A percentile compares a stretch with the other conserved stretches of the same genome.
Evolutionary conservation across 768 basidiomycete species (phyloP).

Genomic region (Epithele typhae): DNA sequence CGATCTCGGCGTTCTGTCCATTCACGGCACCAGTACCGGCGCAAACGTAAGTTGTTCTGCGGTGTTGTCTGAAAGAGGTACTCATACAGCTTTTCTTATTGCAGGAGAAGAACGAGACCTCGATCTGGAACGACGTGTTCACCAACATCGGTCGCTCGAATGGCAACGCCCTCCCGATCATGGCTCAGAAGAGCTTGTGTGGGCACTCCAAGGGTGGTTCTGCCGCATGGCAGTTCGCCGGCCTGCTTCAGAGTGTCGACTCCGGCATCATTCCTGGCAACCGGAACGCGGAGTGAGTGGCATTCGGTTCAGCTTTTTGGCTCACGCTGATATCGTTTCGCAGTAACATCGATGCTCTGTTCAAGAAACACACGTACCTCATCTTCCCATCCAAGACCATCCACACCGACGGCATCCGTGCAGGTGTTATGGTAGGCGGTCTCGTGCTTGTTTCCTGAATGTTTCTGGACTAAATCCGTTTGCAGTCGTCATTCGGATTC

Average conservation of each 20-base stretch:
- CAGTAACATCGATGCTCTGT: slow-evolving; percentile 90
- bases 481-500: slow-evolving; percentile 91
- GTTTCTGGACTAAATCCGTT: too few relatives aligned
- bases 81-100: slow-evolving; percentile 10
- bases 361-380: slow-evolving; percentile 84
- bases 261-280: slow-evolving; percentile 93
- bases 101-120: slow-evolving; percentile 95
- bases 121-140: slow-evolving; percentile 95
- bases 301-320: neutral
- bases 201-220: slow-evolving; percentile 99
- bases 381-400: slow-evolving; percentile 98
- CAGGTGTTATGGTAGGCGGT: slow-evolving; percentile 82
- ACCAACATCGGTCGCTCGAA: slow-evolving; percentile 82
- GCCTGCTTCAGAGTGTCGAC: slow-evolving; percentile 79
- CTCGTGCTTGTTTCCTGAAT: slow-evolving; percentile 12
- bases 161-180: slow-evolving; percentile 95
- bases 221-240: slow-evolving; percentile 97
- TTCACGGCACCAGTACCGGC: slow-evolving; percentile 84
- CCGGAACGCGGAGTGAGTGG: slow-evolving; percentile 88
- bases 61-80: neutral
- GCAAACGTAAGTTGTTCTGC: slow-evolving; percentile 54
- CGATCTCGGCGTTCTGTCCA: slow-evolving; percentile 86
- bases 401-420: slow-evolving; percentile 87
- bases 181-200: slow-evolving; percentile 96
- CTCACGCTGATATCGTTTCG: neutral